Percentiles rank a stretch among this genome's conserved stretches.
Evolutionary conservation across 2,329 filamentous ascomycete species (phyloP).

Genomic region (Curvularia sp.): DNA sequence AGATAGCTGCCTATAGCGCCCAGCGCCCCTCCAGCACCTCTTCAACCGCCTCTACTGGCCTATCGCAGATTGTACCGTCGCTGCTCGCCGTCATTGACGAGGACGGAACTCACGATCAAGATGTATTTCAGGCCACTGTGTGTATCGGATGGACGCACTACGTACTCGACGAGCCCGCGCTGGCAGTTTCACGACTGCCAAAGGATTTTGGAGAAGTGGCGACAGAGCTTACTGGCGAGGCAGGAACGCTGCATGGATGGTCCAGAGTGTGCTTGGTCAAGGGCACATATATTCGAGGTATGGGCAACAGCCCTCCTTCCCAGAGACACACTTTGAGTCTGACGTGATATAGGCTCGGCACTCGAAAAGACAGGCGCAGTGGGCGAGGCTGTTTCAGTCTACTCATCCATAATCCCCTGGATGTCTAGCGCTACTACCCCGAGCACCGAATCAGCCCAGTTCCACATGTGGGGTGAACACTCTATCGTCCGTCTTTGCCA

Average conservation of each 20-base stretch:
- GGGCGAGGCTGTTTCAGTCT: slow-evolving; percentile 70
- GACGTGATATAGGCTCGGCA: slow-evolving; percentile 50
- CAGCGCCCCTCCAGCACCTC: slow-evolving; percentile 53
- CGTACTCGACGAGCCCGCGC: slow-evolving; percentile 71
- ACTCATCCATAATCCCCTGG: slow-evolving; percentile 70
- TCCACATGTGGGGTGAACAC: slow-evolving; percentile 79
- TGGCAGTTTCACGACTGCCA: slow-evolving; percentile 69
- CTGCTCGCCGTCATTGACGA: slow-evolving; percentile 51
- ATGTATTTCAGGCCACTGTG: slow-evolving; percentile 77
- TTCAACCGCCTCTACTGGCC: slow-evolving; percentile 43
- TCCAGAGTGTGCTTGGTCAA: slow-evolving; percentile 83
- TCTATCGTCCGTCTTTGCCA: slow-evolving; percentile 78
- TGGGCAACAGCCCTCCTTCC: slow-evolving; percentile 27
- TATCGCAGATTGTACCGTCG: slow-evolving; percentile 50
- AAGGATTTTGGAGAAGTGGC: slow-evolving; percentile 59
- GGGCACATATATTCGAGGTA: slow-evolving; percentile 77
- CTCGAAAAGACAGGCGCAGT: slow-evolving; percentile 53
- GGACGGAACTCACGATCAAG: slow-evolving; percentile 56
- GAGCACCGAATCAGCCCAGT: slow-evolving; percentile 59
- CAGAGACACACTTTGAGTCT: slow-evolving; percentile 2
- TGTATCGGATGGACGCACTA: slow-evolving; percentile 88
- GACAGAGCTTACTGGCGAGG: slow-evolving; percentile 29
- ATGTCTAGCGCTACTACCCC: slow-evolving; percentile 64
- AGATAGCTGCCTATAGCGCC: slow-evolving; percentile 53
- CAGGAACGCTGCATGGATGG: slow-evolving; percentile 69